Evolutionary conservation across 257 asterid species (phyloP).

Genomic region (Leonotis leonurus): DNA sequence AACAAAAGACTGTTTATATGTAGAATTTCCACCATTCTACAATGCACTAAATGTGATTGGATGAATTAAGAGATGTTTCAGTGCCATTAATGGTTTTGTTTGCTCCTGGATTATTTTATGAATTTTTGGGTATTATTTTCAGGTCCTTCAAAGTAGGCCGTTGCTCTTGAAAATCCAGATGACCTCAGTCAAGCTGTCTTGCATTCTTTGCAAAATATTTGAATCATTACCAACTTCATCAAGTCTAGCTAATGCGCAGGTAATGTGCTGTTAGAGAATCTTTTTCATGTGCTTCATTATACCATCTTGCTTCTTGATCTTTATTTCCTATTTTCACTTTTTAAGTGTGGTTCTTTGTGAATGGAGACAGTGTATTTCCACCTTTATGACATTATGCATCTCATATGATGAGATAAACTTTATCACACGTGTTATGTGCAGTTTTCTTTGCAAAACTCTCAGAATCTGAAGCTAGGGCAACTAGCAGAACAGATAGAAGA

Average conservation of each 20-base stretch:
- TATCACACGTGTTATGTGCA: conserved; percentile 25
- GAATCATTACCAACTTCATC: conserved; percentile 41
- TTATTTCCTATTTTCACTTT: background rate
- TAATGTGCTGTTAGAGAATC: conserved; percentile 14
- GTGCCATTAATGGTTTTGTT: background rate
- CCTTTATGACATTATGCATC: too few relatives aligned
- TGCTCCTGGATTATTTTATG: background rate
- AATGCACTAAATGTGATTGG: background rate
- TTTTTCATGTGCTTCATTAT: conserved; percentile 1
- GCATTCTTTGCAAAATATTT: conserved; percentile 34
- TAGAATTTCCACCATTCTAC: background rate
- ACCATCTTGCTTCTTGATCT: background rate
- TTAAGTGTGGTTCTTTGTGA: background rate
- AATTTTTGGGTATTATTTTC: conserved; percentile 14
- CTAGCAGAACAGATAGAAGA: conserved; percentile 40
- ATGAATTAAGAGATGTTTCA: too few relatives aligned
- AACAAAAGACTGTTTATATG: background rate
- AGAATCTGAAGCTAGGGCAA: conserved; percentile 50
- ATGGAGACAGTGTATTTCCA: too few relatives aligned
- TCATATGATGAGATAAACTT: conserved; percentile 10
- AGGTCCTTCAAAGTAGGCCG: conserved; percentile 68
- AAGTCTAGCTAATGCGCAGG: conserved; percentile 46
- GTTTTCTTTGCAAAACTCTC: conserved; percentile 51
- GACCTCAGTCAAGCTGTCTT: conserved; percentile 41
- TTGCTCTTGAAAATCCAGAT: conserved; percentile 56